Base-by-base conservation (phyloP, 2,329 filamentous ascomycete species). In the Geosmithia putterillii region DNA sequence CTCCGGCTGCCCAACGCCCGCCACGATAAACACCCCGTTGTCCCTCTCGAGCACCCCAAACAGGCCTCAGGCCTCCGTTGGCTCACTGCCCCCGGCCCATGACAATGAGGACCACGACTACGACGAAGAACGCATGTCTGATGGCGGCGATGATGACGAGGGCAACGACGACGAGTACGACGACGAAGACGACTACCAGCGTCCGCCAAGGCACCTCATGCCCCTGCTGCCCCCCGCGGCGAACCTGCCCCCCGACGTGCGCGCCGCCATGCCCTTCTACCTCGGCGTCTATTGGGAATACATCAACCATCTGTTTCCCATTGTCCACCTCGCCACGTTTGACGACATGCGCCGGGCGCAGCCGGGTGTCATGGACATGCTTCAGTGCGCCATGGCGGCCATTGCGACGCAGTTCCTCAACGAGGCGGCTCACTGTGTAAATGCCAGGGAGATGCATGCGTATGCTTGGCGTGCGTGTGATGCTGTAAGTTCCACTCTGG, bases 381-480 rank as follows among this genome's bases (percentile, higher is more conserved):
- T 76, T 39, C 64, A 59, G 14, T 74, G 65, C 47, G 70, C 72
- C 46, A 76, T 77, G 73, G 73, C 72, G 19, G 73, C 73, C n/a
- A 55, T 76, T 23, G 73, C 69, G 39, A 69, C 71, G 19, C 72
- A 76, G 50, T 69, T 65, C 46, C 57, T 74, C 43, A 56, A 61
- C 41, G 58, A 62, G 52, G 63, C 63, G 54, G 69, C 73, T 41
- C 66, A 75, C 53, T 69, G 72, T 45, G 60, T 61, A 45, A 66
- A 65, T 50, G 72, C 71, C 22, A 66, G 63, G 42, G 59, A 67
- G 44, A 59, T 77, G 51, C 70, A 76, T 56, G 64, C 67, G 42
- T 68, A 67, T 51, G 71, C 71, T 10, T 69, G 59, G 61, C 61
- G 69, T 50, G 69, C 70, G 55, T 63, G 64, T 43, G 68, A 67